Conservation (phyloP, 805 yeast species). For the Yarrowia osloensis region DNA sequence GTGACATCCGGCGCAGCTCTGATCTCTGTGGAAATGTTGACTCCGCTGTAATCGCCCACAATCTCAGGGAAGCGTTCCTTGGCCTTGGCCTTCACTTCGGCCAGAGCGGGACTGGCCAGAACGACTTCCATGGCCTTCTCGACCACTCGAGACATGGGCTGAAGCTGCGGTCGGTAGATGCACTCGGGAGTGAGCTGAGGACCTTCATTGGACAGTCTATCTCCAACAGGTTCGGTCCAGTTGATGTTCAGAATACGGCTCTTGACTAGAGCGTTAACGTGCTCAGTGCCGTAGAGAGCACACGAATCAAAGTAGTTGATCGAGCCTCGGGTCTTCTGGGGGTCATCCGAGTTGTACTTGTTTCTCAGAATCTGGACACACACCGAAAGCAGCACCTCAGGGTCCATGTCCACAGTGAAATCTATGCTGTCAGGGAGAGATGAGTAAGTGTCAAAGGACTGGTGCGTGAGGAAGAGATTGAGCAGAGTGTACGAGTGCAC, state of each 20-base stretch:
- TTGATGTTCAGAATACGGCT: constrained; percentile 31
- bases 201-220: constrained; percentile 11
- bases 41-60: constrained; percentile 1
- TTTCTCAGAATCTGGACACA: constrained; percentile 10
- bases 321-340: background rate
- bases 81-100: background rate
- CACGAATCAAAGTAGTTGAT: constrained; percentile 30
- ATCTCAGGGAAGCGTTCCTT: constrained; percentile 2
- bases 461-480: constrained; percentile 28
- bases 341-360: constrained; percentile 1
- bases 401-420: constrained; percentile 18
- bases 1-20: background rate
- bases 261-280: constrained; percentile 30
- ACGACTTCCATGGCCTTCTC: constrained; percentile 34
- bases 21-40: background rate
- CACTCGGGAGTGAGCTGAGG: background rate
- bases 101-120: constrained; percentile 6
- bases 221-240: constrained; percentile 33
- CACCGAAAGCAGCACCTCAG: constrained; percentile 18
- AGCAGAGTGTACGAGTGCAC: constrained; percentile 28
- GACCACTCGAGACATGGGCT: constrained; percentile 34
- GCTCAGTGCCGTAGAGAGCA: constrained; percentile 30
- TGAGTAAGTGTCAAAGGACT: constrained; percentile 25
- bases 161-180: constrained; percentile 32
- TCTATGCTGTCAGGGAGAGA: constrained; percentile 27